Conservation (phyloP, 805 yeast species). For the Alloascoidea hylecoeti region DNA sequence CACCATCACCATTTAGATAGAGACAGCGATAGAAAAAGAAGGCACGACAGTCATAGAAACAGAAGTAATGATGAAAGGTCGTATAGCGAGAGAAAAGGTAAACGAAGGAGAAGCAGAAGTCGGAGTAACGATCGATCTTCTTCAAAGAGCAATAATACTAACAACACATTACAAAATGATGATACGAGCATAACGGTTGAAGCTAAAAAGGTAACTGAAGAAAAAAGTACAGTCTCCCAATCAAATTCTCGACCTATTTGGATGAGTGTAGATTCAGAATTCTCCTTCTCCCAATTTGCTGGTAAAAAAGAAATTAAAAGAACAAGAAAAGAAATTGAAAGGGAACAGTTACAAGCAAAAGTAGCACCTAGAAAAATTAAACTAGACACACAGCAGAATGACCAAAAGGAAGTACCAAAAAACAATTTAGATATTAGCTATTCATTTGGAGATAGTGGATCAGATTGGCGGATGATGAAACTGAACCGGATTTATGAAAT, state of each 20-base stretch:
- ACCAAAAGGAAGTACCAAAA: neutral
- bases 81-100: neutral
- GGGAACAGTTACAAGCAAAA: neutral
- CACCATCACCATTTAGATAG: no score
- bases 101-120: neutral
- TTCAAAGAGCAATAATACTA: neutral
- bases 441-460: conserved; percentile 23
- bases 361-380: neutral
- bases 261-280: neutral
- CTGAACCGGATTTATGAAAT: conserved; percentile 12
- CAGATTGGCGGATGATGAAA: conserved; percentile 24
- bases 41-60: neutral
- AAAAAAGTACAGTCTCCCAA: neutral
- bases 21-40: neutral
- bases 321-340: neutral
- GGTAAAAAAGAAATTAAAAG: neutral
- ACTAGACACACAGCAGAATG: neutral
- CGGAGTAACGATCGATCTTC: neutral
- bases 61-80: neutral
- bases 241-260: neutral
- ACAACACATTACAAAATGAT: no score
- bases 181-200: neutral
- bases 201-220: neutral
- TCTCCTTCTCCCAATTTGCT: neutral
- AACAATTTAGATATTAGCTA: conserved; percentile 8